Conservation (phyloP, 768 basidiomycete species). For the Phallus indusiatus region DNA sequence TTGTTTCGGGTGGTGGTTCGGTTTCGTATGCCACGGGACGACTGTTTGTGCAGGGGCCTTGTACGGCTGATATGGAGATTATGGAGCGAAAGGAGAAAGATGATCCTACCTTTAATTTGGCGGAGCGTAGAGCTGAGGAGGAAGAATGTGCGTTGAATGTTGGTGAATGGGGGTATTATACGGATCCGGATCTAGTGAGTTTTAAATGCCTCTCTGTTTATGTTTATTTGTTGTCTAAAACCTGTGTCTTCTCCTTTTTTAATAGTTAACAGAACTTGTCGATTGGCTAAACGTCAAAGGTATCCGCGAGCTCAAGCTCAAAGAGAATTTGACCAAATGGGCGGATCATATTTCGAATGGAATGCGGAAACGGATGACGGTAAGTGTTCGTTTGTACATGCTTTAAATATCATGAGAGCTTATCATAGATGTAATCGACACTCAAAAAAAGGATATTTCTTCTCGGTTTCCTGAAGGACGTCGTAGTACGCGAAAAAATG, state of each 20-base stretch:
- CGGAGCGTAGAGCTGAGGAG: conserved; percentile 57
- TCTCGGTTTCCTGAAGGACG: conserved; percentile 72
- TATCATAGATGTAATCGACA: conserved; percentile 11
- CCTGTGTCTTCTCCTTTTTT: conserved; percentile 2
- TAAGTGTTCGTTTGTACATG: conserved; percentile 29
- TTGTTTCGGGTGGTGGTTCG: conserved; percentile 70
- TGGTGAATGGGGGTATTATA: conserved; percentile 88
- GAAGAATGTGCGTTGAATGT: conserved; percentile 69
- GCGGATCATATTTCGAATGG: conserved; percentile 76
- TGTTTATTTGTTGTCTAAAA: too few relatives aligned
- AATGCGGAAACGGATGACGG: conserved; percentile 63
- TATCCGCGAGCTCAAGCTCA: conserved; percentile 74
- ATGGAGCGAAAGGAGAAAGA: conserved; percentile 52
- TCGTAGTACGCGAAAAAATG: conserved; percentile 62
- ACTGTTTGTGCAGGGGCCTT: conserved; percentile 88
- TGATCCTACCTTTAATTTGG: conserved; percentile 29
- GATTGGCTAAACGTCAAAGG: conserved; percentile 92
- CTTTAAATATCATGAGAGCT: neutral
- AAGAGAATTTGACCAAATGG: conserved; percentile 71
- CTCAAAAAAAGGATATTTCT: conserved; percentile 48
- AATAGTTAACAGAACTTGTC: conserved; percentile 71
- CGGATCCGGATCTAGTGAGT: conserved; percentile 78
- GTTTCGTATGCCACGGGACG: conserved; percentile 83
- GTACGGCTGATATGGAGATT: conserved; percentile 69
- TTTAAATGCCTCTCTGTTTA: neutral